A percentile compares a stretch with the other conserved stretches of the same genome.
Evolutionary conservation across 148 eudicot species (phyloP).

Genomic region (Simmondsia chinensis): DNA sequence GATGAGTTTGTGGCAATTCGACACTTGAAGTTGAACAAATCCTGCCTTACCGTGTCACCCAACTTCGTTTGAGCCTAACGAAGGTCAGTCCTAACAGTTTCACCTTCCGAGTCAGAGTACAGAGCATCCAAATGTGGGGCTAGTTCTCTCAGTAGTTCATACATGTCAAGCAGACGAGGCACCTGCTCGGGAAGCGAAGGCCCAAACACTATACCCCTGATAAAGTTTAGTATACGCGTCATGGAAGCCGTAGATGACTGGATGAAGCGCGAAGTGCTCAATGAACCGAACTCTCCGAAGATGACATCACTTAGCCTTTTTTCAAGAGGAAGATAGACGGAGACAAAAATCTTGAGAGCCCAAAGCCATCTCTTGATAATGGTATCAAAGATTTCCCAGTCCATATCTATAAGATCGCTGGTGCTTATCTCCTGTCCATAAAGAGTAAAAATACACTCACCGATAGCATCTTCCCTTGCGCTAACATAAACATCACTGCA

Average conservation of each 20-base stretch:
- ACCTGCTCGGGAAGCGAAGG: constrained; percentile 59
- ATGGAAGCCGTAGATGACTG: constrained; percentile 47
- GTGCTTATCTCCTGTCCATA: constrained; percentile 43
- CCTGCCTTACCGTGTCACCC: constrained; percentile 39
- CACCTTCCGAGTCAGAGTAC: constrained; percentile 34
- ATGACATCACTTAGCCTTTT: constrained; percentile 49
- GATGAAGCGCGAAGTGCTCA: constrained; percentile 28
- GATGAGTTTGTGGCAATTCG: constrained; percentile 40
- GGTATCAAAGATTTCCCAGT: constrained; percentile 36
- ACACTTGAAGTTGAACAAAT: constrained; percentile 39
- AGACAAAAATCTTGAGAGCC: constrained; percentile 36
- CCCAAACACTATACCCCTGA: constrained; percentile 57
- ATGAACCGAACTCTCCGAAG: constrained; percentile 26
- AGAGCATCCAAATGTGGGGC: constrained; percentile 29
- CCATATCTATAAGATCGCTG: constrained; percentile 52
- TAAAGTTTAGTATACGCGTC: constrained; percentile 60
- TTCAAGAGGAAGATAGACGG: constrained; percentile 44
- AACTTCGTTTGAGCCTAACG: constrained; percentile 32
- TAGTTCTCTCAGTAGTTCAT: constrained; percentile 41
- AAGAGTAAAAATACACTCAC: constrained; percentile 37
- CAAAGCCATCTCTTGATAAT: constrained; percentile 56
- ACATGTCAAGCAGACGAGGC: constrained; percentile 58
- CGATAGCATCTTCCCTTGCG: constrained; percentile 40
- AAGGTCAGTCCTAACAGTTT: constrained; percentile 36
- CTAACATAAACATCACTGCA: constrained; percentile 28